Base-by-base conservation (phyloP, 805 yeast genomes). In the Pichia insulana region DNA sequence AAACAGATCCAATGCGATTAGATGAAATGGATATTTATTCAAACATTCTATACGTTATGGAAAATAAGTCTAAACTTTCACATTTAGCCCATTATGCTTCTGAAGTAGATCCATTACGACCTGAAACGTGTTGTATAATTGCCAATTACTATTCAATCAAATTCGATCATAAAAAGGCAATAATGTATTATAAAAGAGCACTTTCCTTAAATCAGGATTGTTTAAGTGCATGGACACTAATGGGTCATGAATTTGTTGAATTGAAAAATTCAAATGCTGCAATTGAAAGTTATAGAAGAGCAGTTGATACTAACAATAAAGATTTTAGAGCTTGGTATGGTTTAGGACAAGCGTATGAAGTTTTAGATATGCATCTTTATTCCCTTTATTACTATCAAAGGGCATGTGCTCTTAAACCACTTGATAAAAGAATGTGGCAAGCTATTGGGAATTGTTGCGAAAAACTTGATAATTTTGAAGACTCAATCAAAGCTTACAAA, bases 291-390 rank as follows among this genome's bases (percentile, higher is more conserved):
- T 92, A 92, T 58, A 67, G 97, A 50, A 67, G 95, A 35, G 99
- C 97, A 0, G 90, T 89, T 1, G 96, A 88, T 57, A 80, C 89
- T 2, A 86, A 85, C 55, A 74, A 79, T 36, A 81, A 83, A 55
- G 98, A 92, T 58, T 94, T 84, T 59, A 69, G 96, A 40, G 97
- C 97, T 0, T 92, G 98, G 99, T 92, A 90, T 61, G 98, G 98
- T 2, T 68, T 92, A 40, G 99, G 98, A 0, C 97, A 92, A 62
- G 97, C 97, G 1, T 92, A 92, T 58, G 98, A 92, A 60, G 95
- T 92, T 10, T 66, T 90, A 43, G 97, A 90, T 52, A 90, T 90
- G 96, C 92, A 86, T 57, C 68, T 85, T 46, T 92, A 89, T 56
- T 89, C 97, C 0, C 67, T 89, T 34, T 90, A 87, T 61, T 92